Evolutionary conservation across 179 eudicot species (phyloP).

Genomic region (Silene noctiflora): DNA sequence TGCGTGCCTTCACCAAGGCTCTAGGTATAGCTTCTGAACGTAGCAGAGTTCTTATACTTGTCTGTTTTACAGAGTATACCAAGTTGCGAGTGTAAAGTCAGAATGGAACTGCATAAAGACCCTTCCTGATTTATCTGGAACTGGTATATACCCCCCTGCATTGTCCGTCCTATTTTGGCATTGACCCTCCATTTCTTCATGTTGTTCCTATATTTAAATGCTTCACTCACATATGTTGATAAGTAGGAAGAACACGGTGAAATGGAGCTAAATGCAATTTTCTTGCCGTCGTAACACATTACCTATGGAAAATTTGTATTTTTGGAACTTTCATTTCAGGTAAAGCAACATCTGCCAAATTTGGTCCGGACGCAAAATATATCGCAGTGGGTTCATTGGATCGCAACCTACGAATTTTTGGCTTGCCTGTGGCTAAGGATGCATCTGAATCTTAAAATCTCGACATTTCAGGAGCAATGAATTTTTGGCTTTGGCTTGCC

Average conservation of each 20-base stretch:
- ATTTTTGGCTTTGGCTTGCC: conserved; percentile 91
- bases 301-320: neutral
- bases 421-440: conserved; percentile 48
- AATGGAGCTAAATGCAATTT: neutral
- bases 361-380: conserved; percentile 85
- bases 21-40: no score
- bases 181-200: no score
- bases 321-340: conserved; percentile 41
- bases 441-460: neutral
- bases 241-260: neutral
- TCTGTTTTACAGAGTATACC: conserved; percentile 63
- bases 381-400: conserved; percentile 84
- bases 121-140: conserved; percentile 91
- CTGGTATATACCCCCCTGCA: conserved; percentile 44
- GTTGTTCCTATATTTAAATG: no score
- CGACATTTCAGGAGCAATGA: neutral
- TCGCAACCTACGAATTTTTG: conserved; percentile 79
- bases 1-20: no score
- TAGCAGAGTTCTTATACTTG: no score
- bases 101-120: conserved; percentile 92
- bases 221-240: no score
- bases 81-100: conserved; percentile 91
- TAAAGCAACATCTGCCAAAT: conserved; percentile 60
- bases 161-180: neutral
- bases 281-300: neutral